Conservation (phyloP, 2,329 filamentous ascomycete species). For the Ceratocystis ficicola region DNA sequence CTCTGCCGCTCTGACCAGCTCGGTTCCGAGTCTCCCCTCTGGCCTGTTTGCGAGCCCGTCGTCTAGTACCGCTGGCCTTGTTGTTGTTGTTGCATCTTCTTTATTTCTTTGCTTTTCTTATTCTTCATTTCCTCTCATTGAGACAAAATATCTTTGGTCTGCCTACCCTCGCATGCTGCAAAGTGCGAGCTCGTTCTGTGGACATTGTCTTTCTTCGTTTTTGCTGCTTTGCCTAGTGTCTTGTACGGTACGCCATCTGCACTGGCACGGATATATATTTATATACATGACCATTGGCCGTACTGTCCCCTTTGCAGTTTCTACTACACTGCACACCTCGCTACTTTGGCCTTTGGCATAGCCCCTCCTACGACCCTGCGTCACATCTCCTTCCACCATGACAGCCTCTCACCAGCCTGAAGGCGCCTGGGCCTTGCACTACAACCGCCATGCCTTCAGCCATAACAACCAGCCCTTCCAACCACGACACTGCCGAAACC, state of each 20-base stretch:
- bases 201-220: not conserved
- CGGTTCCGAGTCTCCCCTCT: slow-evolving; percentile 8
- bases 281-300: too few species aligned
- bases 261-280: too few species aligned
- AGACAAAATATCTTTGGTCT: not conserved
- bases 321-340: too few species aligned
- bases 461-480: slow-evolving; percentile 24
- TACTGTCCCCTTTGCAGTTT: too few species aligned
- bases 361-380: not conserved
- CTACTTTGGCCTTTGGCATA: not conserved
- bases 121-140: not conserved
- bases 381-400: slow-evolving; percentile 9
- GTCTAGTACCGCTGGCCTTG: not conserved
- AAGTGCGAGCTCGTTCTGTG: not conserved
- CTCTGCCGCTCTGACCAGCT: slow-evolving; percentile 4
- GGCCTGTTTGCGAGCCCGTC: not conserved
- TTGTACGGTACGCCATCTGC: too few species aligned
- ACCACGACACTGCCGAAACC: slow-evolving; percentile 22
- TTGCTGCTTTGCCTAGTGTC: not conserved
- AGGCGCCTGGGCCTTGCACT: not conserved
- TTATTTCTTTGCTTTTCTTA: not conserved
- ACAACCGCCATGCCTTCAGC: slow-evolving; percentile 17
- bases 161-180: not conserved
- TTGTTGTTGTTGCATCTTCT: not conserved
- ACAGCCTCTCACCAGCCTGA: slow-evolving; percentile 12